Percentiles rank a stretch among this genome's conserved stretches.
Evolutionary conservation across 2,329 filamentous ascomycete species (phyloP).

Genomic region (Juglanconis oblonga): DNA sequence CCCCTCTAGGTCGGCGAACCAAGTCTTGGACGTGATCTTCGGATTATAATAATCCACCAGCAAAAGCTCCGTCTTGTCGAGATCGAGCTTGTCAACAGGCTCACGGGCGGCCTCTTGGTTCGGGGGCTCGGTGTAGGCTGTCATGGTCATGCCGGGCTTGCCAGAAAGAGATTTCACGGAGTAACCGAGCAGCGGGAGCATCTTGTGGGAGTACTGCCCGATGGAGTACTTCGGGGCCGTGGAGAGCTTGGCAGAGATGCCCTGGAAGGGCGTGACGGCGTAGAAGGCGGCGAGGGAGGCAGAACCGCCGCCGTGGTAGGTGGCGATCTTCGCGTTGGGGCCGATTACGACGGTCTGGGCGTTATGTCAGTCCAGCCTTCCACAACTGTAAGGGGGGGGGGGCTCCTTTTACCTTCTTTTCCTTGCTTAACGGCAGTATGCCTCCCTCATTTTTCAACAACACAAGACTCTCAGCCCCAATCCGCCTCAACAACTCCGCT

Average conservation of each 20-base stretch:
- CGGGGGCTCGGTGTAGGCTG: slow-evolving; percentile 59
- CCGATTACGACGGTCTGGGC: slow-evolving; percentile 51
- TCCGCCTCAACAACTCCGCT: slow-evolving; percentile 59
- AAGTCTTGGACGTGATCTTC: slow-evolving; percentile 48
- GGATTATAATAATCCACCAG: slow-evolving; percentile 51
- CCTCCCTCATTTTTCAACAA: slow-evolving; percentile 69
- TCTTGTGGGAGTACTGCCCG: slow-evolving; percentile 63
- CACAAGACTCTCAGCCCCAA: slow-evolving; percentile 68
- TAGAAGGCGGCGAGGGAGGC: slow-evolving; percentile 61
- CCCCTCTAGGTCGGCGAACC: slow-evolving; percentile 62
- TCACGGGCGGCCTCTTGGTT: slow-evolving; percentile 40
- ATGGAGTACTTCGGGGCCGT: slow-evolving; percentile 49
- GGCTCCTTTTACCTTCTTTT: slow-evolving; percentile 45
- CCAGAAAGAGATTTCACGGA: slow-evolving; percentile 50
- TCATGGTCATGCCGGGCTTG: slow-evolving; percentile 58
- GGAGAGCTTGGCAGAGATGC: slow-evolving; percentile 56
- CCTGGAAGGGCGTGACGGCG: slow-evolving; percentile 69
- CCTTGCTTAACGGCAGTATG: slow-evolving; percentile 61
- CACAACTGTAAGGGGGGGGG: not conserved
- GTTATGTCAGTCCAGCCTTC: not conserved
- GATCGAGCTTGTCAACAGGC: slow-evolving; percentile 47
- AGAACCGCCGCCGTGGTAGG: slow-evolving; percentile 64
- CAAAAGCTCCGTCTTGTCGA: slow-evolving; percentile 47
- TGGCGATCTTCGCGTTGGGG: slow-evolving; percentile 54
- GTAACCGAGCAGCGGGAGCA: slow-evolving; percentile 57